Percentiles rank a stretch among this genome's conserved stretches.
Conservation (phyloP, 2,329 filamentous ascomycete species). For the Xylaria sp. region DNA sequence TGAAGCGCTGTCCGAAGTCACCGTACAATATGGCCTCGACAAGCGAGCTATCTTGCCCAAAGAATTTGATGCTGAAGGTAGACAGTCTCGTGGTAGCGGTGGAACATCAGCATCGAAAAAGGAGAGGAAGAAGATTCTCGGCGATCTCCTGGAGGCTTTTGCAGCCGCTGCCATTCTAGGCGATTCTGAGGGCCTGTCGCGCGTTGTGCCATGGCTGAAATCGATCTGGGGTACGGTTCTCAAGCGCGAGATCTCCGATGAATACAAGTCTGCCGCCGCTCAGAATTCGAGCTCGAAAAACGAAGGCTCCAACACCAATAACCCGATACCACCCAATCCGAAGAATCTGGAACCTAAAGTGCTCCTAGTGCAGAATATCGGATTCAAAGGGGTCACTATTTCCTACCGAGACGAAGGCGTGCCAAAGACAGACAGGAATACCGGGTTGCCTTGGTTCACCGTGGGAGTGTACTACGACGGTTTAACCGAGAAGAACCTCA, state of each 20-base stretch:
- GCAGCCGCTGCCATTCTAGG: conserved; percentile 72
- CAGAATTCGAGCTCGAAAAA: conserved; percentile 10
- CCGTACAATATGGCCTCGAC: conserved; percentile 65
- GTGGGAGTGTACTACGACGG: conserved; percentile 62
- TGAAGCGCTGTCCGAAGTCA: conserved; percentile 65
- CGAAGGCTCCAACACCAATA: conserved; percentile 11
- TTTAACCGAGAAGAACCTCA: conserved; percentile 59
- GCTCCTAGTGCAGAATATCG: conserved; percentile 46
- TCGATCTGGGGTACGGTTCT: conserved; percentile 67
- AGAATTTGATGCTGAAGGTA: conserved; percentile 37
- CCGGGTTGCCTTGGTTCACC: conserved; percentile 52
- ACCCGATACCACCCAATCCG: conserved; percentile 1
- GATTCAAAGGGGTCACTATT: conserved; percentile 53
- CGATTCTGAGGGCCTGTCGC: conserved; percentile 56
- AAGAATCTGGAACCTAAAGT: conserved; percentile 43
- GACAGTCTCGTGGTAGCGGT: conserved; percentile 17
- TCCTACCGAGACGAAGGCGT: conserved; percentile 55
- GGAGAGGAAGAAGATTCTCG: conserved; percentile 65
- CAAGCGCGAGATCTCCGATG: conserved; percentile 45
- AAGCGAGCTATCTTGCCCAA: conserved; percentile 53
- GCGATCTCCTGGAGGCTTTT: conserved; percentile 88
- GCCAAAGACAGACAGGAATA: conserved; percentile 49
- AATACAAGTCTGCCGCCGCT: conserved; percentile 23
- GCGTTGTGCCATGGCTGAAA: conserved; percentile 65
- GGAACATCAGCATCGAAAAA: conserved; percentile 43